Percentiles rank a stretch among this genome's conserved stretches.
These are phyloP conservation scores for Sporothrix luriei DNA, from an alignment of 2,329 filamentous ascomycete species.

Conservation along the genomic window DNA sequence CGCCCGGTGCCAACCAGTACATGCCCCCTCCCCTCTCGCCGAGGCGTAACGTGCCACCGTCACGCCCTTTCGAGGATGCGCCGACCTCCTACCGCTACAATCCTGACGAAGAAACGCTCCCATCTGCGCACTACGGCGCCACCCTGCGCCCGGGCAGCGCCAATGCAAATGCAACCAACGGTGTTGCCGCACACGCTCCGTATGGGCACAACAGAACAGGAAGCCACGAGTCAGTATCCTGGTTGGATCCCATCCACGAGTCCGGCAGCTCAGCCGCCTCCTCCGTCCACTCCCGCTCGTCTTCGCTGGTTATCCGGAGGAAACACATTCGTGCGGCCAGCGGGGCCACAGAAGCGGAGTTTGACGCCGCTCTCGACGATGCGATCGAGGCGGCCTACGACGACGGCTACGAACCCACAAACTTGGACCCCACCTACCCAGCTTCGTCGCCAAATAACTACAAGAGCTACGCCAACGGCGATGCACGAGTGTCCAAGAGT, in stretches of 20 bases:
- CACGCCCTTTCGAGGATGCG: constrained; percentile 8
- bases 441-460: constrained; percentile 31
- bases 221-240: constrained; percentile 82
- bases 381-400: constrained; percentile 96
- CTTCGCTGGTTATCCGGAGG: constrained; percentile 67
- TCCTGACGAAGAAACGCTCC: constrained; percentile 9
- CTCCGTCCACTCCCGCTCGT: constrained; percentile 78
- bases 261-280: constrained; percentile 78
- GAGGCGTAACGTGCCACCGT: constrained; percentile 46
- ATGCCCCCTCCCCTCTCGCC: constrained; percentile 74
- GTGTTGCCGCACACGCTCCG: background rate
- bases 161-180: background rate
- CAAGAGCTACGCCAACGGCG: constrained; percentile 45
- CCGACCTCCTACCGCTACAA: constrained; percentile 14
- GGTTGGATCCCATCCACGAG: constrained; percentile 93
- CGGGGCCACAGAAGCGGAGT: constrained; percentile 80
- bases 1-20: constrained; percentile 57
- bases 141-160: constrained; percentile 37
- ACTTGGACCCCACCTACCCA: constrained; percentile 45
- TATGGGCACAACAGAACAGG: constrained; percentile 56
- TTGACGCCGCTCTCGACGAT: constrained; percentile 90
- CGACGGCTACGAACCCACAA: constrained; percentile 78
- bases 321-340: constrained; percentile 71
- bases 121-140: constrained; percentile 41
- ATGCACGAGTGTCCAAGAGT: constrained; percentile 56